Evolutionary conservation across 305 asterid genomes (phyloP), one percentile per base, ranked within the genome.

Genomic region (Plantago rigida): DNA sequence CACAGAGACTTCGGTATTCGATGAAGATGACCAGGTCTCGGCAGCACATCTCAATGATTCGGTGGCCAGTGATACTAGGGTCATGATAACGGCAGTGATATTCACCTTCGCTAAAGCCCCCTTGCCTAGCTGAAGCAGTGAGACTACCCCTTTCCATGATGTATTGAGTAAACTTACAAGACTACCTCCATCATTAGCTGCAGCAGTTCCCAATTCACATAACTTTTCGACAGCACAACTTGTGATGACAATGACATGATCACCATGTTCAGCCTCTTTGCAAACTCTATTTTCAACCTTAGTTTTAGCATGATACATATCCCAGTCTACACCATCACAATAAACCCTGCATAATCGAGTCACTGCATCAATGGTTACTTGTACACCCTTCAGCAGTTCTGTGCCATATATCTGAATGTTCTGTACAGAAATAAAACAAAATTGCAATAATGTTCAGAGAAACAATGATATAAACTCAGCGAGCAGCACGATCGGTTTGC

Each of bases 91-190:
- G 60, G 68, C 82, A 51, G 76, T 73, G 65, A 92, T 74, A 68
- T 92, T 78, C 79, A 88, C 79, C 76, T 80, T 88, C 48, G 94
- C 92, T 70, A 92, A 79, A 80, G 82, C 74, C 51, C 95, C 96
- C 78, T 81, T 84, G 34, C 95, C 90, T 51, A 82, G 78, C 81
- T 92, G 98, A 81, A 88, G 96, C 75, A 92, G 67, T 47, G 88
- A 76, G 64, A 86, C 89, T 60, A 92, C 95, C 67, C 96, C 94
- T 88, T 88, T 92, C 98, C 98, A 88, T 22, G 96, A 86, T 74
- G 75, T 59, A 78, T 92, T 88, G 58, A 92, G 85, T 62, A 92
- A 73, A 74, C 86, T 77, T 61, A 86, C 98, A 41, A 88, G 93
- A 73, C 73, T 80, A 69, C 98, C 98, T 46, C 98, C 98, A 70